These are phyloP conservation scores for Aeschynomene evenia DNA, from an alignment of 306 rosid genomes.

Conservation along the genomic window DNA sequence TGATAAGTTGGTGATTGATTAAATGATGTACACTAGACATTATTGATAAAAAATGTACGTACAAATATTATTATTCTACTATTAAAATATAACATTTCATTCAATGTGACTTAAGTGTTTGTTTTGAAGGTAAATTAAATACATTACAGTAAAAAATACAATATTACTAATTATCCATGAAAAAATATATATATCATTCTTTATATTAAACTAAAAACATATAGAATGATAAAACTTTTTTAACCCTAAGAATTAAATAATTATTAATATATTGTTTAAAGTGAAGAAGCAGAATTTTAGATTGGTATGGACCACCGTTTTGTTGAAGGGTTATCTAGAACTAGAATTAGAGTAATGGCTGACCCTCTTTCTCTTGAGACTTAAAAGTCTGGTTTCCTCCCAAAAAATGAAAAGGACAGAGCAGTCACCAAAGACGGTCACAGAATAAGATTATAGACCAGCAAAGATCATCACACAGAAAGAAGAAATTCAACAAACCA, in stretches of 20 bases:
- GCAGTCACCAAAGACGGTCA: neutral
- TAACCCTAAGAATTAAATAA: no score
- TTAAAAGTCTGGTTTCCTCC: conserved; percentile 14
- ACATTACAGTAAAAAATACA: no score
- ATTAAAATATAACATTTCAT: no score
- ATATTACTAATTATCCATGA: neutral
- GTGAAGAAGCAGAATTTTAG: neutral
- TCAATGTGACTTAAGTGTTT: no score
- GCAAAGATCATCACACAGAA: neutral
- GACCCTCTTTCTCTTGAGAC: neutral
- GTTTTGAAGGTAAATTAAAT: no score
- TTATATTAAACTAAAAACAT: neutral
- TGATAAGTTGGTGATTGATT: no score
- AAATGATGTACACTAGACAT: no score
- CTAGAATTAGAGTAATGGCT: conserved; percentile 12
- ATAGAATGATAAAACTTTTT: no score
- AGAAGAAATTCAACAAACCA: neutral
- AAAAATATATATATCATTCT: no score
- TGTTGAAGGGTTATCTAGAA: neutral
- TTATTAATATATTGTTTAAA: neutral
- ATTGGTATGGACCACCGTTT: conserved; percentile 5
- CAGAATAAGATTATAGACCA: neutral
- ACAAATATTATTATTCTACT: no score
- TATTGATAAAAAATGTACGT: no score
- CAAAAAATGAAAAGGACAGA: neutral